These are phyloP conservation scores for Cucumis cinereus DNA, from an alignment of 306 rosid genomes.

Conservation along the genomic window DNA sequence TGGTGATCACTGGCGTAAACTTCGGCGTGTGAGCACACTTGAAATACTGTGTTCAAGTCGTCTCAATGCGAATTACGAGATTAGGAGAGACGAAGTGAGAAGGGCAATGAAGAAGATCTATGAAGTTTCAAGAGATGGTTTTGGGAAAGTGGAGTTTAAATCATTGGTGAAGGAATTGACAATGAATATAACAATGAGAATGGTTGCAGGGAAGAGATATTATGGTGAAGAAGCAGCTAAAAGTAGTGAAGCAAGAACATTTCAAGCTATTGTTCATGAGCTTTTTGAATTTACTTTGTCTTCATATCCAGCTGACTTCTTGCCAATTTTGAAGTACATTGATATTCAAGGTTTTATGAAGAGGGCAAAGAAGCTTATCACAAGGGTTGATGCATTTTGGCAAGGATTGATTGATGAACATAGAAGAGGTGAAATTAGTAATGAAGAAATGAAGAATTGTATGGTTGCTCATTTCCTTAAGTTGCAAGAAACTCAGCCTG, in stretches of 20 bases:
- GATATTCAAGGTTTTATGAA: conserved; percentile 1
- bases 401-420: conserved; percentile 14
- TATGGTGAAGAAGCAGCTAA: conserved; percentile 10
- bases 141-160: not conserved
- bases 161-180: conserved; percentile 4
- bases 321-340: conserved; percentile 5
- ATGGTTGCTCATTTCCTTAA: conserved; percentile 15
- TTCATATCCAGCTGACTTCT: conserved; percentile 8
- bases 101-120: conserved; percentile 22
- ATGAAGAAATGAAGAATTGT: not conserved
- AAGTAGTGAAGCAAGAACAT: conserved; percentile 15
- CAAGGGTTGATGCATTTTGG: conserved; percentile 4
- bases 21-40: conserved; percentile 28
- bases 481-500: conserved; percentile 13
- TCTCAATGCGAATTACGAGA: conserved; percentile 2
- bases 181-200: conserved; percentile 26
- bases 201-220: conserved; percentile 28
- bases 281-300: not conserved
- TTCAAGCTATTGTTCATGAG: conserved; percentile 28
- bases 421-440: not conserved
- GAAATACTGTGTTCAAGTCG: conserved; percentile 38
- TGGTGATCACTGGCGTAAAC: conserved; percentile 61
- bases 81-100: conserved; percentile 26
- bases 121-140: not conserved
- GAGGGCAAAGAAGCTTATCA: conserved; percentile 7